A percentile compares a stretch with the other conserved stretches of the same genome.
These are phyloP conservation scores for Diaporthe aspalathi DNA, from an alignment of 2,329 filamentous ascomycete species.

Conservation along the genomic window DNA sequence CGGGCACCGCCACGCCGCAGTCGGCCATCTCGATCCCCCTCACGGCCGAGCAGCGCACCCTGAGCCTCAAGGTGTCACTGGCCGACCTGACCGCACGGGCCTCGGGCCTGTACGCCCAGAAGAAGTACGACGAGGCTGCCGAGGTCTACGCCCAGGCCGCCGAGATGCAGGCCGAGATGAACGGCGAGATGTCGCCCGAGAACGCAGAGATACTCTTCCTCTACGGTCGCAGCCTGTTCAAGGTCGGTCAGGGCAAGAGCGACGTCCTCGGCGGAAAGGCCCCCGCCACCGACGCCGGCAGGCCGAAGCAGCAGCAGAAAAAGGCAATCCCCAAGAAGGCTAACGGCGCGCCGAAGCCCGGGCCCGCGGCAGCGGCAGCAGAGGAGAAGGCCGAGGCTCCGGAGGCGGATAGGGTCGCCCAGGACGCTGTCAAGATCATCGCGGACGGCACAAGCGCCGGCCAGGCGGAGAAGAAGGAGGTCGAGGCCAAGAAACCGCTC, in stretches of 20 bases:
- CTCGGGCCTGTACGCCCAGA: conserved; percentile 86
- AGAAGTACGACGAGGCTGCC: conserved; percentile 86
- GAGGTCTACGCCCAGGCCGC: conserved; percentile 91
- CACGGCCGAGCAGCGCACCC: conserved; percentile 48
- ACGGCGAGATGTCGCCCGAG: conserved; percentile 89
- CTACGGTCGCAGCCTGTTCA: conserved; percentile 94
- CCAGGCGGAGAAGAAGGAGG: conserved; percentile 51
- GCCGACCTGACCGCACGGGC: conserved; percentile 84
- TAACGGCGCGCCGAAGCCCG: conserved; percentile 49
- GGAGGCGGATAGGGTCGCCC: conserved; percentile 55
- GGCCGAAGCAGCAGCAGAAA: conserved; percentile 63
- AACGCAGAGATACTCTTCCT: conserved; percentile 96
- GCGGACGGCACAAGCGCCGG: conserved; percentile 57
- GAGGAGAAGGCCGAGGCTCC: conserved; percentile 40
- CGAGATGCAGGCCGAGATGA: conserved; percentile 88
- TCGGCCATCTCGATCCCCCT: conserved; percentile 45
- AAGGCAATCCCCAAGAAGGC: conserved; percentile 61
- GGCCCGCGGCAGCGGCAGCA: conserved; percentile 45
- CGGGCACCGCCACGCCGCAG: conserved; percentile 48
- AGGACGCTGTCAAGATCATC: conserved; percentile 59
- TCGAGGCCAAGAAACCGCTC: conserved; percentile 75
- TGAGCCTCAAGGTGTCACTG: conserved; percentile 69
- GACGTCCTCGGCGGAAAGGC: conserved; percentile 91
- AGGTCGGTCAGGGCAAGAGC: conserved; percentile 92
- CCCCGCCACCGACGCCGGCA: conserved; percentile 64